A percentile compares a stretch with the other conserved stretches of the same genome.
Conservation (phyloP, 2,329 filamentous ascomycete species). For the Exophiala sp. region DNA sequence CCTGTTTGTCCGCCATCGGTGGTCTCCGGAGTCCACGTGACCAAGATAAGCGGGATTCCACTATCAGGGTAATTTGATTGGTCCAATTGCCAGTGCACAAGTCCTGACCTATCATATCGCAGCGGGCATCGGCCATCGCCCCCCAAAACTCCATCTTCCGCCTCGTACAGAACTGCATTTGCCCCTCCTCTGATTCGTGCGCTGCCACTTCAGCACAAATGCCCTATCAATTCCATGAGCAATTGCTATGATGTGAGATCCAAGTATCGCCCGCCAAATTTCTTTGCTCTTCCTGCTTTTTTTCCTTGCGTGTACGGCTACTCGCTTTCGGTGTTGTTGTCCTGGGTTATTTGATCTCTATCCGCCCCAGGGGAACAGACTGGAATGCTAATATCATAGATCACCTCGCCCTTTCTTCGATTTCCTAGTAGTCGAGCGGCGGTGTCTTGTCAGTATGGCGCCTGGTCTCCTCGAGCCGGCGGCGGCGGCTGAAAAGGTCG, state of each 20-base stretch:
- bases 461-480: slow-evolving; percentile 49
- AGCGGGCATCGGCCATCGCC: background rate
- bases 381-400: slow-evolving; percentile 19
- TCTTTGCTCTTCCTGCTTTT: background rate
- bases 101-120: background rate
- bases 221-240: slow-evolving; percentile 13
- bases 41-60: background rate
- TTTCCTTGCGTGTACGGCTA: background rate
- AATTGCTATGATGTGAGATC: slow-evolving; percentile 18
- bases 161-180: slow-evolving; percentile 1
- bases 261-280: slow-evolving; percentile 14
- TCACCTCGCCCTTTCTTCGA: background rate
- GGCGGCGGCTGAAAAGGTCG: slow-evolving; percentile 41
- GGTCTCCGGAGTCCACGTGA: slow-evolving; percentile 8
- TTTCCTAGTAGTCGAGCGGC: background rate
- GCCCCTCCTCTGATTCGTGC: slow-evolving; percentile 20
- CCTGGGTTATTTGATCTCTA: background rate
- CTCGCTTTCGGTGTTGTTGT: background rate
- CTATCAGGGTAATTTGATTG: background rate
- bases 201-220: background rate
- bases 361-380: background rate
- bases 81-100: background rate
- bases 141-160: slow-evolving; percentile 1
- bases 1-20: background rate
- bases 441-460: slow-evolving; percentile 44